These are phyloP conservation scores for Talaromyces wortmannii DNA, from an alignment of 495 filamentous ascomycete species.

Conservation along the genomic window DNA sequence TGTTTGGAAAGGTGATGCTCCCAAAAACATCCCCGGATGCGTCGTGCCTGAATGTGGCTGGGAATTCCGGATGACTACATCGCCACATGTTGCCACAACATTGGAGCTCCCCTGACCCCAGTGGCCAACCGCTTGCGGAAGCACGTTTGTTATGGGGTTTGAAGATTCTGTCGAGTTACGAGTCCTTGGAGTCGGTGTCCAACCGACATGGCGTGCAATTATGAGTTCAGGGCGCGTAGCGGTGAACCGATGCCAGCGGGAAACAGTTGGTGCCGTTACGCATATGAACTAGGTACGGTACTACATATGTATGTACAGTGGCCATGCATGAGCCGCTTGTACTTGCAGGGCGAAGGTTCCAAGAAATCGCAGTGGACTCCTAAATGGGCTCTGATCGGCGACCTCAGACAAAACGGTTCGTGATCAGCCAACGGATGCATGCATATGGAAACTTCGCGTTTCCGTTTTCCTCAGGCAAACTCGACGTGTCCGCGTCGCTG, in stretches of 20 bases:
- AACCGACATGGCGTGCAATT: no score
- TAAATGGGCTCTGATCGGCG: background rate
- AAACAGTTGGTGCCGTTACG: no score
- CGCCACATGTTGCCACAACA: background rate
- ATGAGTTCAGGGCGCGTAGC: no score
- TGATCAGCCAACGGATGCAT: background rate
- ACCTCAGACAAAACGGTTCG: no score
- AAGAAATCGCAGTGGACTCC: background rate
- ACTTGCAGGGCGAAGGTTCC: background rate
- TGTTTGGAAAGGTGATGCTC: no score
- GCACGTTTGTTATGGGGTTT: background rate
- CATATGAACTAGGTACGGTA: no score
- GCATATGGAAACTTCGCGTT: background rate
- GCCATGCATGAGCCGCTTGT: no score
- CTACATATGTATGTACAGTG: no score
- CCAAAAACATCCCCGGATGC: background rate
- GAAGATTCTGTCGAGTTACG: no score
- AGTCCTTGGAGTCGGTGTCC: no score
- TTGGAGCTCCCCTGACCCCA: background rate
- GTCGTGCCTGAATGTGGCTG: background rate
- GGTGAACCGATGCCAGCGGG: no score
- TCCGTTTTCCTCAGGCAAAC: background rate
- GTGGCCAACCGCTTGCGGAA: background rate
- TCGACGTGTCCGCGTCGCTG: background rate
- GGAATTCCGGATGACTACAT: background rate